Evolutionary conservation across 2,329 filamentous ascomycete genomes (phyloP), one percentile per base, ranked within the genome.

Genomic region (Sarocladium strictum): DNA sequence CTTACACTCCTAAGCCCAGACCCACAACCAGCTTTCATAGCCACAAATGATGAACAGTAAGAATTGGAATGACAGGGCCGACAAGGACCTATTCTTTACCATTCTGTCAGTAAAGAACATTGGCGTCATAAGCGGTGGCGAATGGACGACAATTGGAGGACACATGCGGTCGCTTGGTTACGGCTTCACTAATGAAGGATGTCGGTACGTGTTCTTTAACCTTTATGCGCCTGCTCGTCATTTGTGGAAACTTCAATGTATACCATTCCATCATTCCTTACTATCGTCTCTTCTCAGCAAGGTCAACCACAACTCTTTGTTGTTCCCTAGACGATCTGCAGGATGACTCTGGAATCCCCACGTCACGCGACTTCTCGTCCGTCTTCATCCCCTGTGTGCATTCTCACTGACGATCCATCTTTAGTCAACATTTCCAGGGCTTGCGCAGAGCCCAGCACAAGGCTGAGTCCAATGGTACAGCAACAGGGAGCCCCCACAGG

Each of bases 141-240:
- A 84, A 80, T 84, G 81, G 81, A 78, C 74, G 26, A 80, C 75
- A 37, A 84, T 84, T 61, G 81, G 81, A 58, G 80, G 80, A 65
- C 74, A 80, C 58, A 84, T 84, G 81, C 74, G 81, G 57, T 67
- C 69, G 33, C 62, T 83, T 55, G 80, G 81, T 54, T 84, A 84
- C 61, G 79, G 79, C 67, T 84, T 84, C 65, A 84, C 81, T 17
- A 84, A 84, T 71, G 80, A 84, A 64, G 81, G 81, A 61, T 84
- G 81, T 60, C 79, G 81, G 80, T 84, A 70, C 71, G 80, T 77
- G 50, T 52, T n/a, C 9, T 35, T 55, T 23, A 41, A 10, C 19
- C 10, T 23, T 45, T 24, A n/a, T n/a, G n/a, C n/a, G n/a, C n/a
- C n/a, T n/a, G n/a, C n/a, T n/a, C n/a, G n/a, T n/a, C n/a, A n/a